A percentile compares a stretch with the other conserved stretches of the same genome.
Evolutionary conservation across 257 asterid species (phyloP).

Genomic region (Ophiorrhiza pumila): DNA sequence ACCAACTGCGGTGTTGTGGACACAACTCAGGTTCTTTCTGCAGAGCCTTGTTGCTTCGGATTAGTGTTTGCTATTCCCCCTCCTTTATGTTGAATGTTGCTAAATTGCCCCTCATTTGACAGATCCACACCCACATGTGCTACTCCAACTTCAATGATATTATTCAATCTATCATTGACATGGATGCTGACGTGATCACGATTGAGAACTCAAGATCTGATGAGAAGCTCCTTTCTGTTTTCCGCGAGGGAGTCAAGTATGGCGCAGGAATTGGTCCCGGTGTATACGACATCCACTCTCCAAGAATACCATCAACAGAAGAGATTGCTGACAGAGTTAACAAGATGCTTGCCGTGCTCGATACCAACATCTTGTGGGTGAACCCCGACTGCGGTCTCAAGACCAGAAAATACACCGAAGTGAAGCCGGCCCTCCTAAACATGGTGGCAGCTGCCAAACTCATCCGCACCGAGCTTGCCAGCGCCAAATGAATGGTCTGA

Average conservation of each 20-base stretch:
- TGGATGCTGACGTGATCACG: conserved; percentile 98
- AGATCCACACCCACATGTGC: conserved; percentile 99
- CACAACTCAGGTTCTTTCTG: conserved; percentile 76
- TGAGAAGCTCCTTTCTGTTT: conserved; percentile 92
- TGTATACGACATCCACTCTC: conserved; percentile 94
- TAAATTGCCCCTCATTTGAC: conserved; percentile 4
- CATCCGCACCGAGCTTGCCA: conserved; percentile 69
- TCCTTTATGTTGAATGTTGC: background rate
- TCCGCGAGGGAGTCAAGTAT: conserved; percentile 93
- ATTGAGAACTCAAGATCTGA: conserved; percentile 97
- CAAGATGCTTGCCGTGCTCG: conserved; percentile 97
- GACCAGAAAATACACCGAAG: conserved; percentile 88
- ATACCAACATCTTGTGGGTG: conserved; percentile 94
- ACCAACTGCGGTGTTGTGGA: conserved; percentile 78
- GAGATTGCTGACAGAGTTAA: conserved; percentile 86
- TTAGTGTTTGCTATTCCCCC: background rate
- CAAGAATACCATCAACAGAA: conserved; percentile 84
- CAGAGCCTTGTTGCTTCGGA: conserved; percentile 4
- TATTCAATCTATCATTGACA: conserved; percentile 91
- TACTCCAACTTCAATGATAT: conserved; percentile 98
- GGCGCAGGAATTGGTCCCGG: conserved; percentile 99
- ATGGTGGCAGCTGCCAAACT: conserved; percentile 86
- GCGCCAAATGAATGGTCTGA: conserved; percentile 42
- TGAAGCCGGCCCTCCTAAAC: conserved; percentile 80
- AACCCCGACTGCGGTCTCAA: conserved; percentile 98